phyloP scores from a whole-genome alignment of 345 rosid species.

The Eutrema heterophyllum region DNA sequence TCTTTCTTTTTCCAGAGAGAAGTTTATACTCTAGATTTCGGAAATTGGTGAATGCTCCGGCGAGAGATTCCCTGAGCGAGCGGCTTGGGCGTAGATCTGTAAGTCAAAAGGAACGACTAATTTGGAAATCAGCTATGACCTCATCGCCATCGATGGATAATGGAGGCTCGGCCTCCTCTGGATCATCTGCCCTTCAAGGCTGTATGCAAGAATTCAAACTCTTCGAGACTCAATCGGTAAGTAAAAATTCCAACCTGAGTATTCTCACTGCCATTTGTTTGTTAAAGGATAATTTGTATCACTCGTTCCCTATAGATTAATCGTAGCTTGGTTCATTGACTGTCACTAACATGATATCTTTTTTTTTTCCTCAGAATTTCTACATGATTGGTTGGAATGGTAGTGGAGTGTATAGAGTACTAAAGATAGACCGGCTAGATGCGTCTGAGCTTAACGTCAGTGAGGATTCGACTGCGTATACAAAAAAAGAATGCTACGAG shows the following conservation, averaged over 20 bases:
- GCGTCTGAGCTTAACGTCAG: conserved; percentile 66
- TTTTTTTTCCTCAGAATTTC: conserved; percentile 16
- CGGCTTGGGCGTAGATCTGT: conserved; percentile 20
- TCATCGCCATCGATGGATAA: conserved; percentile 21
- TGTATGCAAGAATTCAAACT: conserved; percentile 35
- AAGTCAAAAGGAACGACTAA: background rate
- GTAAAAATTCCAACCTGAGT: background rate
- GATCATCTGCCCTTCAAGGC: conserved; percentile 14
- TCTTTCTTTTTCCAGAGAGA: background rate
- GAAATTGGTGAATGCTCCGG: conserved; percentile 11
- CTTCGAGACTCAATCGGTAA: conserved; percentile 33
- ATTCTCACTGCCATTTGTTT: background rate
- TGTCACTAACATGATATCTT: background rate
- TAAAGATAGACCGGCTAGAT: conserved; percentile 45
- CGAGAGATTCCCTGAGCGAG: conserved; percentile 1
- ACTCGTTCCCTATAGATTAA: background rate
- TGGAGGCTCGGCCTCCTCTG: conserved; percentile 10
- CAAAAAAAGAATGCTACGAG: conserved; percentile 67
- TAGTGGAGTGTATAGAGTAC: conserved; percentile 31
- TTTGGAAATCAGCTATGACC: conserved; percentile 7
- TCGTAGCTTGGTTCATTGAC: background rate
- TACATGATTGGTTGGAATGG: conserved; percentile 38
- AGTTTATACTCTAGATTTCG: background rate
- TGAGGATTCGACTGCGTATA: conserved; percentile 77
- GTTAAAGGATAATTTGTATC: background rate